phyloP scores from a whole-genome alignment of 129 eudicot genomes.

The Rutidosis leptorrhynchoides region DNA sequence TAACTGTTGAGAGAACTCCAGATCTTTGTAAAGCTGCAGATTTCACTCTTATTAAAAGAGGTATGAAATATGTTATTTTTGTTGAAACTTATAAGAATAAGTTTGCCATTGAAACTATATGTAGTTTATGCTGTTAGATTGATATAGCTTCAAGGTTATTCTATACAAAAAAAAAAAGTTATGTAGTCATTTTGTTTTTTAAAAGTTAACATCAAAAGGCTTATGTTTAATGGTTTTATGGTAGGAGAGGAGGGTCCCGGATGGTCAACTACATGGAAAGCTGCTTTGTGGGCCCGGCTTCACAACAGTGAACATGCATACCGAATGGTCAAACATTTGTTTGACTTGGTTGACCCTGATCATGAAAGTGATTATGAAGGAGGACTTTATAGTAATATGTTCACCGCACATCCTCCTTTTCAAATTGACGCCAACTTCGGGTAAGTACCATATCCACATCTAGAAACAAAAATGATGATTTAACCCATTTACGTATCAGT shows the following conservation, averaged over 20 bases:
- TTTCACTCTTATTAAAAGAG: conserved; percentile 59
- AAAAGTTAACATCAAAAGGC: neutral
- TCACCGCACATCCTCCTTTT: conserved; percentile 93
- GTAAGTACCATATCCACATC: conserved; percentile 35
- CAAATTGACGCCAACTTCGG: conserved; percentile 96
- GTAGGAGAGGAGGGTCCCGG: conserved; percentile 94
- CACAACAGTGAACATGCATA: conserved; percentile 75
- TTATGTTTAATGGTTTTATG: conserved; percentile 13
- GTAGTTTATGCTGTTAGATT: neutral
- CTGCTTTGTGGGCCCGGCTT: conserved; percentile 83
- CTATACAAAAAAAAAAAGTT: neutral
- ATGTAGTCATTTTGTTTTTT: conserved; percentile 1
- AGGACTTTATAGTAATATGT: conserved; percentile 81
- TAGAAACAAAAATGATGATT: neutral
- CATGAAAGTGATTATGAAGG: conserved; percentile 66
- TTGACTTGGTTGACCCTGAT: conserved; percentile 79
- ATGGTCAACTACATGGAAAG: conserved; percentile 96
- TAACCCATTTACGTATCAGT: neutral
- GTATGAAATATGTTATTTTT: conserved; percentile 26
- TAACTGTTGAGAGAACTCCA: conserved; percentile 63
- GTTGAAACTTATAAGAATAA: neutral
- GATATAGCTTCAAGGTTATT: neutral
- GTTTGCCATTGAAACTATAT: conserved; percentile 3
- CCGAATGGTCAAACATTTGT: conserved; percentile 77
- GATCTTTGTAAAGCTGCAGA: conserved; percentile 83